Conservation (phyloP, 23 red algal species). For the Pyropia yezoensis region DNA sequence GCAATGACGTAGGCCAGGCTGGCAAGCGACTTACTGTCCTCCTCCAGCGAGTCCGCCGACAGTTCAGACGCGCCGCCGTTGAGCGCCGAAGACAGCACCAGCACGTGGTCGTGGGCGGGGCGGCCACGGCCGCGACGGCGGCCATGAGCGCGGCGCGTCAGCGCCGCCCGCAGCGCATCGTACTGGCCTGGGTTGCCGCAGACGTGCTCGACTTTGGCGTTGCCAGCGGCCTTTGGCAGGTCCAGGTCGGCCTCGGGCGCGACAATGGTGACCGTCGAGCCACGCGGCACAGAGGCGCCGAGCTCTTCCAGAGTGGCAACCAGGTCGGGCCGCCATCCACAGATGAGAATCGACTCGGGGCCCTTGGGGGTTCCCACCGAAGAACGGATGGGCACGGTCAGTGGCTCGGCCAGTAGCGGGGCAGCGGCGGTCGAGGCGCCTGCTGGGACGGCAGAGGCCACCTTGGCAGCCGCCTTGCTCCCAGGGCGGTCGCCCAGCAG, state of each 20-base stretch:
- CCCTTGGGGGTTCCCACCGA: too few relatives aligned
- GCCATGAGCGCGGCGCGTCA: neutral
- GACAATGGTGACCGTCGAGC: conserved; percentile 39
- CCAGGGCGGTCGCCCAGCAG: conserved; percentile 6
- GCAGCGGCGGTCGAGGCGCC: too few relatives aligned
- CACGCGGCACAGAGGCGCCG: conserved; percentile 25
- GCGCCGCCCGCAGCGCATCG: conserved; percentile 28
- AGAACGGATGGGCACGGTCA: too few relatives aligned
- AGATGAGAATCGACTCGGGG: conserved; percentile 40
- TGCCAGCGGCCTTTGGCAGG: conserved; percentile 7
- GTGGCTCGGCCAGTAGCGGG: too few relatives aligned
- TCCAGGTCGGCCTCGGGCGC: conserved; percentile 11
- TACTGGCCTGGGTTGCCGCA: conserved; percentile 17
- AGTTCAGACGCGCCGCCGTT: neutral
- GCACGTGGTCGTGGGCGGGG: conserved; percentile 26
- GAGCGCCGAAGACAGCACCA: conserved; percentile 28
- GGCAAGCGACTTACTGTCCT: conserved; percentile 30
- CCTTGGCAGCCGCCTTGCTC: neutral
- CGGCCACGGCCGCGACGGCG: too few relatives aligned
- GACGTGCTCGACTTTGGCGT: conserved; percentile 12
- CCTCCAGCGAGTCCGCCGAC: conserved; percentile 10
- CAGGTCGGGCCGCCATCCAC: conserved; percentile 58
- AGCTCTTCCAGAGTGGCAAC: conserved; percentile 30
- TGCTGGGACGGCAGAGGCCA: too few relatives aligned
- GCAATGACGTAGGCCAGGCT: conserved; percentile 48